Evolutionary conservation across 2,329 filamentous ascomycete genomes (phyloP), one percentile per base, ranked within the genome.

Genomic region (Alternaria sp.): DNA sequence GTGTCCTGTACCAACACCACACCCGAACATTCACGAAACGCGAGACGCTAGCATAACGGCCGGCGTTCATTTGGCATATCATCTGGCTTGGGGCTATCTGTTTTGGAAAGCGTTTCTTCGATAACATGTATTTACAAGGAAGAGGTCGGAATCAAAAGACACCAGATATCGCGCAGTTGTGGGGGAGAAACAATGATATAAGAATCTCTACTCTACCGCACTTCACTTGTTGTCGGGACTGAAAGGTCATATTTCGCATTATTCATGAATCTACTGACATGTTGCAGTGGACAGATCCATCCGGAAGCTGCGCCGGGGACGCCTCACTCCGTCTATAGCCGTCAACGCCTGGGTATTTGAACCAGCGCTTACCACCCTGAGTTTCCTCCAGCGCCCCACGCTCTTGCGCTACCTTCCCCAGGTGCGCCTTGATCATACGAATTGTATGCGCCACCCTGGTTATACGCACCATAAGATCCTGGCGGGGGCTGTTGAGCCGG

Each of bases 311-410:
- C 25, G 9, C 12, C 49, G 8, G 9, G 28, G 30, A 23, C 13
- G 19, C 36, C 21, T 17, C 19, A 32, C n/a, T 21, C 49, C 26
- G 10, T 21, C 25, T 17, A 10, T 23, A 30, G n/a, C 32, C 17
- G 12, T 45, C n/a, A 12, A 21, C 12, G 26, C 54, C 11, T 36
- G 17, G 11, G 23, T 49, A 59, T 51, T 32, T 21, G 57, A 10
- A 26, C 32, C 47, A 40, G 44, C 28, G 21, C 15, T 68, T 57
- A 76, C 74, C 74, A 77, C 19, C 44, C 74, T 10, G 69, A 65
- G 56, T 74, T 77, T 5, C 68, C 69, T 19, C 75, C 74, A 54
- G 70, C 55, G 49, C 75, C 77, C 77, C 77, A 79, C 50, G 69
- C 69, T 62, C 76, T 69, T 19, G 74, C 76, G 59, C 62, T 64